phyloP scores from a whole-genome alignment of 1,284 basidiomycete genomes.

The Cutaneotrichosporon mucoides region DNA sequence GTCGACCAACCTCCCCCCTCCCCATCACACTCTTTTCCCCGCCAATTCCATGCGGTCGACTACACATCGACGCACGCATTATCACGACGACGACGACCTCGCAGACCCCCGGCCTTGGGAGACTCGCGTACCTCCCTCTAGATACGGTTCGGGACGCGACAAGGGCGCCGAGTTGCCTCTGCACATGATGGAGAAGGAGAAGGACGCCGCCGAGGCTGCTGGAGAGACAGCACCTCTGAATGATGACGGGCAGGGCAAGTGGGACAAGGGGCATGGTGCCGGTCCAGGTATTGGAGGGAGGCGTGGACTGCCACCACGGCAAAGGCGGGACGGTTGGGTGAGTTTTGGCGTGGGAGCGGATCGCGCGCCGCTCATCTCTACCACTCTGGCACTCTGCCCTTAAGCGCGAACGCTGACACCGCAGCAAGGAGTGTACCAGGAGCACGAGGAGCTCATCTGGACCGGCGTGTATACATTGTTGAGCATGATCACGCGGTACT shows the following conservation, averaged over 20 bases:
- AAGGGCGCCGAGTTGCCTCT: slow-evolving; percentile 15
- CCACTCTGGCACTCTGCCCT: no score
- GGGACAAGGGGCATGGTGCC: slow-evolving; percentile 43
- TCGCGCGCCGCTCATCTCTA: no score
- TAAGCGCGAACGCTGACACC: no score
- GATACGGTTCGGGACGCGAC: slow-evolving; percentile 32
- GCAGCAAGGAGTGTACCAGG: slow-evolving; percentile 70
- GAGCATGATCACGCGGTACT: slow-evolving; percentile 89
- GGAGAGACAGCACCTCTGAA: slow-evolving; percentile 24
- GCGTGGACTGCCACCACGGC: slow-evolving; percentile 39
- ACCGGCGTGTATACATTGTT: slow-evolving; percentile 86
- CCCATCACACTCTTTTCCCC: neutral
- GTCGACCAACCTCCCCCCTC: no score
- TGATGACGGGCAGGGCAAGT: slow-evolving; percentile 41
- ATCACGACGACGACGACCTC: slow-evolving; percentile 33
- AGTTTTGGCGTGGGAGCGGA: slow-evolving; percentile 17
- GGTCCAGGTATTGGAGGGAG: slow-evolving; percentile 41
- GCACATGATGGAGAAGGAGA: slow-evolving; percentile 16
- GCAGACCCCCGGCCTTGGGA: slow-evolving; percentile 45
- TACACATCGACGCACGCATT: slow-evolving; percentile 20
- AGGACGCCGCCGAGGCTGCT: neutral
- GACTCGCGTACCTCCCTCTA: slow-evolving; percentile 28
- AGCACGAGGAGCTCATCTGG: slow-evolving; percentile 77
- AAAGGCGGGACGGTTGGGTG: slow-evolving; percentile 41
- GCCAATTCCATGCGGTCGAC: slow-evolving; percentile 18